Base-by-base conservation (phyloP, 495 filamentous ascomycete species). In the Glarea lozoyensis region DNA sequence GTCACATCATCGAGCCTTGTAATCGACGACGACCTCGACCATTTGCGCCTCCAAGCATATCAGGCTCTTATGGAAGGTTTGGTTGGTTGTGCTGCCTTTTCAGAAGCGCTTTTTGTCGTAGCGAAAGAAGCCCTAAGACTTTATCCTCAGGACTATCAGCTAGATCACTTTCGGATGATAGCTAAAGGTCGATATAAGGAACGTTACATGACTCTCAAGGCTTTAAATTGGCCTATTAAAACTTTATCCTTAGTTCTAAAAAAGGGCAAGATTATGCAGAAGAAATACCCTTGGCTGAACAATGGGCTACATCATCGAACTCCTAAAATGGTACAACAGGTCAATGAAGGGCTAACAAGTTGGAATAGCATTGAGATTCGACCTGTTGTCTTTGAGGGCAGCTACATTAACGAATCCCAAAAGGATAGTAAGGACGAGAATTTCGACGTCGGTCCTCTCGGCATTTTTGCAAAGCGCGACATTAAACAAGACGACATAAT, bases 381-480 rank as follows among this genome's bases (percentile, higher is more conserved):
- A 19, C 39, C 32, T 11, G 40, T 48, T 2, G n/a, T 39, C 9
- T 54, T 50, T 39, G 51, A 40, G 19, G 17, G 11, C 10, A 7
- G 1, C 12, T 21, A 32, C 9, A 10, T 7, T 10, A 29, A 0
- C 10, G 13, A 1, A 25, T 12, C 23, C 6, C 38, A 13, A 13
- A 16, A 4, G 21, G 7, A 25, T 12, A 18, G 6, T 3, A 32
- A 11, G 15, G 12, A 20, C 3, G 38, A 38, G 21, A 43, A 36
- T 3, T 11, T 40, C n/a, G 48, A 55, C 36, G 41, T 49, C 35
- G 48, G 52, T 11, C 48, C 52, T 13, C 30, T 50, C 10, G 52
- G 52, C 2, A 31, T 51, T 1, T 55, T 51, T 20, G 52, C 52
- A 0, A 48, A 34, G 2, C 18, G 41, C 15, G 45, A 55, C 36